Conservation (phyloP, 192 early-diverging fungal genomes). For the Chytriomyces sp. region DNA sequence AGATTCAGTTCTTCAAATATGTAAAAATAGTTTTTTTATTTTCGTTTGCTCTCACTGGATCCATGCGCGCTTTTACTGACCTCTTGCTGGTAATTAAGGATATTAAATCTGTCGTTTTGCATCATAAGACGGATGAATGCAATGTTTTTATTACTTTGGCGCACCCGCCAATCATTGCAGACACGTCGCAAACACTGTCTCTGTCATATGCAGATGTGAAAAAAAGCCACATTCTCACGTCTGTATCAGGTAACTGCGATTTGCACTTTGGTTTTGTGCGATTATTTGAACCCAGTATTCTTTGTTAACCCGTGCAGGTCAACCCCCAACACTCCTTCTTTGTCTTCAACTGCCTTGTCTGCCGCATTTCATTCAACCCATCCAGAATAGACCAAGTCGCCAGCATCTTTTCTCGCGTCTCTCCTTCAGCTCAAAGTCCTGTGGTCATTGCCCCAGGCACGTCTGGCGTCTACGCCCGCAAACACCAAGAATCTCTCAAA, state of each 20-base stretch:
- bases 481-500: conserved; percentile 18
- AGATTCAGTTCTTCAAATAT: conserved; percentile 31
- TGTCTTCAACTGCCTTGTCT: conserved; percentile 24
- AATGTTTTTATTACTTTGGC: conserved; percentile 19
- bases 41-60: conserved; percentile 60
- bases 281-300: not conserved
- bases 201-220: conserved; percentile 3
- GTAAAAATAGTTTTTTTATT: conserved; percentile 32
- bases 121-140: conserved; percentile 16
- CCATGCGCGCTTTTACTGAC: conserved; percentile 56
- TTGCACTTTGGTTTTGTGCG: not conserved
- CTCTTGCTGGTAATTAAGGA: not conserved
- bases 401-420: conserved; percentile 2
- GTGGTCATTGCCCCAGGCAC: conserved; percentile 9
- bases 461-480: conserved; percentile 8
- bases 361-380: conserved; percentile 21
- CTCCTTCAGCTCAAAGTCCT: conserved; percentile 26
- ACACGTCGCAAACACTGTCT: conserved; percentile 17
- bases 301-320: not conserved
- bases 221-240: conserved; percentile 26
- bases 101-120: conserved; percentile 34
- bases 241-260: not conserved
- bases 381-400: conserved; percentile 5
- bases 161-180: conserved; percentile 22
- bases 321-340: conserved; percentile 23